Percentiles rank a stretch among this genome's conserved stretches.
Evolutionary conservation across 2,329 filamentous ascomycete genomes (phyloP).

Genomic region (Microdochium paspali): DNA sequence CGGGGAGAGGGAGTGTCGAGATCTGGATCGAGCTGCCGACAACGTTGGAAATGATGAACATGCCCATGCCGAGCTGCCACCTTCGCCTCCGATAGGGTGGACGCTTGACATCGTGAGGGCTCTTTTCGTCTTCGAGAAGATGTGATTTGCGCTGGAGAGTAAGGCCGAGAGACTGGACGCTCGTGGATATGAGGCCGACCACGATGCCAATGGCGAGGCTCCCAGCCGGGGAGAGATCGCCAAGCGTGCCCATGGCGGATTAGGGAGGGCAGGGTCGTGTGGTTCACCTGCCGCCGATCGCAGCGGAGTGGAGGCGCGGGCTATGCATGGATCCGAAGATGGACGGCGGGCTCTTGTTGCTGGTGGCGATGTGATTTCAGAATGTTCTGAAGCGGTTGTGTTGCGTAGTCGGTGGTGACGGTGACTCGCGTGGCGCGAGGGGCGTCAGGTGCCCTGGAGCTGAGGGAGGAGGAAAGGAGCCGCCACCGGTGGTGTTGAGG

Average conservation of each 20-base stretch:
- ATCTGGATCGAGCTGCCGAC: conserved; percentile 96
- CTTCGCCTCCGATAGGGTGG: conserved; percentile 82
- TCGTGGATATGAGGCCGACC: conserved; percentile 87
- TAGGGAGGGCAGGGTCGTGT: conserved; percentile 26
- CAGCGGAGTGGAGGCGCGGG: not conserved
- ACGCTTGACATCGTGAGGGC: conserved; percentile 64
- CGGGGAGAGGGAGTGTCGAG: conserved; percentile 85
- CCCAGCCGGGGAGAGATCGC: conserved; percentile 68
- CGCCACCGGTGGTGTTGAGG: too few species aligned
- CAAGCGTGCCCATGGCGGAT: conserved; percentile 64
- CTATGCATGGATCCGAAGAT: conserved; percentile 7
- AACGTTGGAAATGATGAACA: conserved; percentile 93
- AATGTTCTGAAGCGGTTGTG: too few species aligned
- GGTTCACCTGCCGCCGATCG: conserved; percentile 33
- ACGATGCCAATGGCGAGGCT: conserved; percentile 81
- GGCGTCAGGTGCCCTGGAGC: too few species aligned
- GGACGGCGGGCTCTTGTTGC: conserved; percentile 4
- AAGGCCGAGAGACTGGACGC: conserved; percentile 87
- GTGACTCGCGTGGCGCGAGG: too few species aligned
- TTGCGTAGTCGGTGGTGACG: too few species aligned
- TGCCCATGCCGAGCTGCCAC: conserved; percentile 96
- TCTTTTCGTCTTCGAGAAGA: conserved; percentile 93
- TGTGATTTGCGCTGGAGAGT: conserved; percentile 97
- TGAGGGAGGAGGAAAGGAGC: too few species aligned
- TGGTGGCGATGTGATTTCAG: not conserved